A percentile compares a stretch with the other conserved stretches of the same genome.
Conservation (phyloP, 768 basidiomycete species). For the Suillus tomentosus region DNA sequence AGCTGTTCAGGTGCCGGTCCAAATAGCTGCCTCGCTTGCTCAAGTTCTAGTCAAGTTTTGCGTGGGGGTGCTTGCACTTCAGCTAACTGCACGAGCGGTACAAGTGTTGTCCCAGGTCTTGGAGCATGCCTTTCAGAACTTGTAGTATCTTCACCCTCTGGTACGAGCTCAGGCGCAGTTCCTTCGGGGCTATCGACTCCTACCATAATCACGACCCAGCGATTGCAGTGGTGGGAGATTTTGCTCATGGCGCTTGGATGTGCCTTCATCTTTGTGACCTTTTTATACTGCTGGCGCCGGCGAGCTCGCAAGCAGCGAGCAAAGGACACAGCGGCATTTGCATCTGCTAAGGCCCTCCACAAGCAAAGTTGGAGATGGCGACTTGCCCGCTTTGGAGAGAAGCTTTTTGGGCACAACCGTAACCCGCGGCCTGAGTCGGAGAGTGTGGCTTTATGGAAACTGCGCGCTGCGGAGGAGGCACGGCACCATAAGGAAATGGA, state of each 20-base stretch:
- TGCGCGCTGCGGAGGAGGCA: conserved; percentile 53
- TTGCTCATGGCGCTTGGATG: conserved; percentile 81
- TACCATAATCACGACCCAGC: conserved; percentile 35
- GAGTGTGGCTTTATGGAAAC: conserved; percentile 52
- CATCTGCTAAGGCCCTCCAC: conserved; percentile 54
- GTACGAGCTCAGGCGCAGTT: conserved; percentile 40
- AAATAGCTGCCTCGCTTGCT: conserved; percentile 73
- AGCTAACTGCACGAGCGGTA: conserved; percentile 58
- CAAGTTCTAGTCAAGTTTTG: conserved; percentile 60
- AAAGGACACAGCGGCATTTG: conserved; percentile 66
- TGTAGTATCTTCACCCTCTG: conserved; percentile 53
- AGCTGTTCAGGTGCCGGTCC: conserved; percentile 74
- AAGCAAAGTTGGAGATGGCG: conserved; percentile 55
- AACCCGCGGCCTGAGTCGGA: conserved; percentile 36
- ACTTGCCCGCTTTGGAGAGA: conserved; percentile 57
- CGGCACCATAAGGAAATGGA: conserved; percentile 51
- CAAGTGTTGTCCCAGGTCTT: conserved; percentile 64
- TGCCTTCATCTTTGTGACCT: conserved; percentile 70
- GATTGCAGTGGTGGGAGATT: conserved; percentile 82
- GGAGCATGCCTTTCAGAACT: conserved; percentile 82
- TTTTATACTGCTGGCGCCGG: conserved; percentile 71
- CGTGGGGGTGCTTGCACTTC: conserved; percentile 63
- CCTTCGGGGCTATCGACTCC: conserved; percentile 63
- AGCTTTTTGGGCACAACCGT: conserved; percentile 52
- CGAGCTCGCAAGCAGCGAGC: conserved; percentile 69